A percentile compares a stretch with the other conserved stretches of the same genome.
Evolutionary conservation across 164 flowering plant genomes (phyloP).

Genomic region (Sextonia rubra): DNA sequence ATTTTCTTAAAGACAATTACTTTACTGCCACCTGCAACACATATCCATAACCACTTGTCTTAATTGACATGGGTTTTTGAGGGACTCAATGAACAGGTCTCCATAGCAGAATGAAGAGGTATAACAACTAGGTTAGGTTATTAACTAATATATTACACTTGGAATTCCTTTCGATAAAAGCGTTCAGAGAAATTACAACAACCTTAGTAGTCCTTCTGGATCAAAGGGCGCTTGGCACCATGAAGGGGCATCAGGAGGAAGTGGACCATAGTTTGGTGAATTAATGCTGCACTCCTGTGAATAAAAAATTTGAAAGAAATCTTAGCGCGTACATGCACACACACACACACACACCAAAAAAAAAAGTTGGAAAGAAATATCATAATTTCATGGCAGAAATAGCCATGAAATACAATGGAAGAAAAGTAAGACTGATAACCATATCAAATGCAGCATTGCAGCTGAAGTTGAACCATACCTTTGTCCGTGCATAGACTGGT

Average conservation of each 20-base stretch:
- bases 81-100: no score
- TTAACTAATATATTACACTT: no score
- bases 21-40: no score
- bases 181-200: background rate
- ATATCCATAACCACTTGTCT: no score
- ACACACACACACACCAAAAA: background rate
- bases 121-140: no score
- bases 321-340: no score
- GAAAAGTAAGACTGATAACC: background rate
- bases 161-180: background rate
- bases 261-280: slow-evolving; percentile 67
- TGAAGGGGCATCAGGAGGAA: slow-evolving; percentile 71
- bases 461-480: slow-evolving; percentile 26
- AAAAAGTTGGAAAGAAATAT: background rate
- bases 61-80: no score
- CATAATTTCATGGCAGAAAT: background rate
- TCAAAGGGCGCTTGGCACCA: slow-evolving; percentile 95
- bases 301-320: background rate
- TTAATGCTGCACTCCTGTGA: slow-evolving; percentile 65
- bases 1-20: no score
- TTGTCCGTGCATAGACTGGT: slow-evolving; percentile 56
- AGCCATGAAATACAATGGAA: background rate
- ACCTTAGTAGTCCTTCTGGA: slow-evolving; percentile 87
- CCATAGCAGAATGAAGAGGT: no score
- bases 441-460: background rate